phyloP scores from a whole-genome alignment of 768 basidiomycete species.

The Boletus barrowsii region DNA sequence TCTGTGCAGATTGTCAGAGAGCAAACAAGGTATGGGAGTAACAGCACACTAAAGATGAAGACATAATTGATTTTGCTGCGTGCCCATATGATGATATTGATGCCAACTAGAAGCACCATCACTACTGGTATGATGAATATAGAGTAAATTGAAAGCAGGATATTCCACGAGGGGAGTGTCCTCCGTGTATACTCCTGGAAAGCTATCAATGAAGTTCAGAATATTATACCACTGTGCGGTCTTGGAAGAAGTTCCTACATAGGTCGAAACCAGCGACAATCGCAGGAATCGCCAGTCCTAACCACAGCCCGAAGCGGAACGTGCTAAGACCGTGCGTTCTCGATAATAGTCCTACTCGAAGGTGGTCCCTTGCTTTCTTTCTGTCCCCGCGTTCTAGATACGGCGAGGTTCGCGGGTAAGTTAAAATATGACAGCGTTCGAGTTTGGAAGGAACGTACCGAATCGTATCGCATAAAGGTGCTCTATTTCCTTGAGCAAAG shows the following conservation, averaged over 20 bases:
- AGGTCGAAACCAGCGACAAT: conserved; percentile 66
- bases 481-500: conserved; percentile 76
- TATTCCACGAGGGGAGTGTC: conserved; percentile 65
- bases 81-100: conserved; percentile 83
- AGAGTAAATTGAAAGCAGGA: conserved; percentile 75
- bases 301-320: conserved; percentile 67
- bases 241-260: conserved; percentile 19
- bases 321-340: conserved; percentile 69
- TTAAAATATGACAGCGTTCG: neutral
- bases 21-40: neutral
- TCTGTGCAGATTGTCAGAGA: conserved; percentile 40
- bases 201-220: conserved; percentile 36
- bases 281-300: conserved; percentile 74
- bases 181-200: conserved; percentile 50
- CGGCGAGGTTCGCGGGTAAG: neutral
- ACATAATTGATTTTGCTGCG: conserved; percentile 81
- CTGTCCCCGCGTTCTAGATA: conserved; percentile 60
- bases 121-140: conserved; percentile 70
- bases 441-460: conserved; percentile 43
- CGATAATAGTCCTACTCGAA: conserved; percentile 50
- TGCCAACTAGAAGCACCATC: conserved; percentile 71
- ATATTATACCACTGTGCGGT: neutral
- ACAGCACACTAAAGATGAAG: conserved; percentile 77
- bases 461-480: conserved; percentile 73
- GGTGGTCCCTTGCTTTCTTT: conserved; percentile 68